Conservation (phyloP, 352 stramenopile genomes). For the Globisporangium cystogenes region DNA sequence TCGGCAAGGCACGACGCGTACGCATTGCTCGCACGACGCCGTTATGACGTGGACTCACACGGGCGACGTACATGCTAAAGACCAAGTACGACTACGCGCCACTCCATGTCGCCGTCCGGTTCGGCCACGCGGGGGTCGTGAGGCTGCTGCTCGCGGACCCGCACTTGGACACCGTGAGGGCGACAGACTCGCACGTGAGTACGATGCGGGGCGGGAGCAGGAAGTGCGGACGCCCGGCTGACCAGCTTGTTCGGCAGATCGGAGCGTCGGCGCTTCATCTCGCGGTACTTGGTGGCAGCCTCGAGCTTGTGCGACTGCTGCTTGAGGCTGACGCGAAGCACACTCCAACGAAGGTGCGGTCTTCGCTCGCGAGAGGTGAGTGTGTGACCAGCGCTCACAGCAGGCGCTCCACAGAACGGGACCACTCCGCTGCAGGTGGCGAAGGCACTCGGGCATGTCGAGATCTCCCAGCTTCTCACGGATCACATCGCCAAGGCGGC, state of each 20-base stretch:
- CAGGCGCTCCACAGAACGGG: constrained; percentile 22
- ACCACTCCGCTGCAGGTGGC: constrained; percentile 58
- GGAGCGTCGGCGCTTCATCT: constrained; percentile 56
- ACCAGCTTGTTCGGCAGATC: constrained; percentile 18
- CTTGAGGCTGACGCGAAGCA: constrained; percentile 28
- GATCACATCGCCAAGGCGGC: constrained; percentile 27
- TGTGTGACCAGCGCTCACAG: not conserved
- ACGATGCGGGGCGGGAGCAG: not conserved
- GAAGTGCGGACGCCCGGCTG: not conserved
- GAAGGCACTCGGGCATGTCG: constrained; percentile 24
- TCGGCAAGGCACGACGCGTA: not conserved
- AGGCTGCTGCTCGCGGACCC: constrained; percentile 31
- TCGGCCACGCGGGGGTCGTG: constrained; percentile 45
- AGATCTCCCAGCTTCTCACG: constrained; percentile 28
- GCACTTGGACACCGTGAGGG: constrained; percentile 7
- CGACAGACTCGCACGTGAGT: constrained; percentile 26
- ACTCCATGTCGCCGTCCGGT: constrained; percentile 65
- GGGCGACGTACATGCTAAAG: constrained; percentile 9
- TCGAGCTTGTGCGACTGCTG: constrained; percentile 43
- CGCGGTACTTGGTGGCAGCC: constrained; percentile 43
- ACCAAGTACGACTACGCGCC: constrained; percentile 60
- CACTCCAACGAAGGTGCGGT: constrained; percentile 36
- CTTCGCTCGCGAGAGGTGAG: not conserved
- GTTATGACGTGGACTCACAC: not conserved
- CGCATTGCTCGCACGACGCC: not conserved